Base-by-base conservation (phyloP, 2,329 filamentous ascomycete genomes). In the Penicillium sp. region DNA sequence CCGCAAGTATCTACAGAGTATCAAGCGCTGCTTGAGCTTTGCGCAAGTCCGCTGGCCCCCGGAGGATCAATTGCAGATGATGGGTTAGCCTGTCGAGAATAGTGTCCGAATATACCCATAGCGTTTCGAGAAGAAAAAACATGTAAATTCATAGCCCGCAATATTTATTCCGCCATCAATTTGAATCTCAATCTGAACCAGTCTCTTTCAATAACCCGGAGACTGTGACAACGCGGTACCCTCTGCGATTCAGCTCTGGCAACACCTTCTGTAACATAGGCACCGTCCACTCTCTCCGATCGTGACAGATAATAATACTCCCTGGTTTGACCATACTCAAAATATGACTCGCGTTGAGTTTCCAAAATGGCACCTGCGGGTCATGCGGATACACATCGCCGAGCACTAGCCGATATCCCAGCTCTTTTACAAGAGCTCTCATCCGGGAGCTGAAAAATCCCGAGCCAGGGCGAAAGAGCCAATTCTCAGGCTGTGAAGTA, bases 41-140 rank as follows among this genome's bases (percentile, higher is more conserved):
- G 92, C 93, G 27, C 94, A 99, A 78, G 93, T 94, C 31, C 86
- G 93, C 66, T 99, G 94, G 94, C 93, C 93, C 57, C 94, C 94
- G 0, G 88, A 92, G 68, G 93, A 97, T 78, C 83, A 94, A 66
- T 83, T 91, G 71, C 94, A 99, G 79, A 79, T 99, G 67, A 99
- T 99, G 94, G 94, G 94, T 15, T 94, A 76, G 74, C 27, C 19
- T 25, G 33, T 47, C 21, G n/a, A 31, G 13, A 35, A 51, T 38
- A 13, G 36, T 47, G 35, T 49, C 31, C 42, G 36, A 50, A 51
- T 60, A 60, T 66, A 63, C 58, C 58, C 57, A 57, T 57, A 57
- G 59, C 48, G 50, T 59, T 57, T 35, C 6, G 6, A 53, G 27
- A 57, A n/a, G 41, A 13, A 49, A 41, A 13, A 12, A 45, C 13